These are phyloP conservation scores for Eucalyptus cloeziana DNA, from an alignment of 345 rosid species.

Conservation along the genomic window DNA sequence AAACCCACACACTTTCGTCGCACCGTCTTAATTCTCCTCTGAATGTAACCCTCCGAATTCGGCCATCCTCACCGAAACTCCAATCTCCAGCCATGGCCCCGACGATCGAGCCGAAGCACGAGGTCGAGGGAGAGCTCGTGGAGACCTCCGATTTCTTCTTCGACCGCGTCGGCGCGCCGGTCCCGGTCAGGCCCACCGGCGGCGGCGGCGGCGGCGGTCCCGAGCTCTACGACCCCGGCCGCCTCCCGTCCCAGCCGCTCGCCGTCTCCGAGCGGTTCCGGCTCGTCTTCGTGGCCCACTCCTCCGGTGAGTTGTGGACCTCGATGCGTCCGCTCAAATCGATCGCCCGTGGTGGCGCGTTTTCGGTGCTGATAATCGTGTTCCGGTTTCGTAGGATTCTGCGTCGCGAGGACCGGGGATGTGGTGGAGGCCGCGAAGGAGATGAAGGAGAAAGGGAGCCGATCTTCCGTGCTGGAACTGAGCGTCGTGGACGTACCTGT, in stretches of 20 bases:
- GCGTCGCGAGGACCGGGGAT: slow-evolving; percentile 62
- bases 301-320: slow-evolving; percentile 30
- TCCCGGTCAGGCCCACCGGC: slow-evolving; percentile 18
- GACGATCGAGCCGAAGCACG: slow-evolving; percentile 26
- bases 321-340: not conserved
- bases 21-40: not conserved
- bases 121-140: slow-evolving; percentile 47
- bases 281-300: slow-evolving; percentile 57
- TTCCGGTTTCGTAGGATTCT: slow-evolving; percentile 45
- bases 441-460: slow-evolving; percentile 18
- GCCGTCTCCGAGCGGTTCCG: slow-evolving; percentile 46
- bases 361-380: not conserved
- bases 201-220: not conserved
- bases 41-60: not conserved
- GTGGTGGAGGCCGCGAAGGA: slow-evolving; percentile 52
- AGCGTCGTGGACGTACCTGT: slow-evolving; percentile 53
- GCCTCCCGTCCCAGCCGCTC: slow-evolving; percentile 66
- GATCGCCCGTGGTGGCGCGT: not conserved
- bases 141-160: slow-evolving; percentile 56
- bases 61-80: not conserved
- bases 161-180: slow-evolving; percentile 51
- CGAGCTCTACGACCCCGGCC: slow-evolving; percentile 19
- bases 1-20: not conserved
- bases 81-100: not conserved
- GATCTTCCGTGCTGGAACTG: slow-evolving; percentile 34